Conservation (phyloP, 176 grass and related monocot species). For the Phoenix roebelenii region DNA sequence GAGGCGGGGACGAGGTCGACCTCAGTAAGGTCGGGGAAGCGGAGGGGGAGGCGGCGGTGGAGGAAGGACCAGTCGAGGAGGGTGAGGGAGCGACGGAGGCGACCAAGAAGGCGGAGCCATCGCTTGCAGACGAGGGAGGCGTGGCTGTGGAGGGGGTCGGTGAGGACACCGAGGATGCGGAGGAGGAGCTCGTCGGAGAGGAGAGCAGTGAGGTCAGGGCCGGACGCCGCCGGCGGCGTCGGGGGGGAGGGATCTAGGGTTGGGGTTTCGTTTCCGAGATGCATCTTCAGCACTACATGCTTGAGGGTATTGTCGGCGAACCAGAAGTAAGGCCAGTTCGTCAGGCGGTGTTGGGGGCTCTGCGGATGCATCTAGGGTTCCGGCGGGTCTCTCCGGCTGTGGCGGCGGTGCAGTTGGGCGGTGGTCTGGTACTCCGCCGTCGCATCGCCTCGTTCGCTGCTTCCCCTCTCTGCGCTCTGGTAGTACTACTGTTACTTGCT, state of each 20-base stretch:
- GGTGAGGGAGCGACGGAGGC: slow-evolving; percentile 58
- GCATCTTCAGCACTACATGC: slow-evolving; percentile 25
- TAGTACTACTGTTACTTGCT: too few species aligned
- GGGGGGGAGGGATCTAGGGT: slow-evolving; percentile 7
- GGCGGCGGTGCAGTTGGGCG: not conserved
- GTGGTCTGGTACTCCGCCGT: not conserved
- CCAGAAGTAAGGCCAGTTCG: slow-evolving; percentile 39
- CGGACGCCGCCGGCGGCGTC: not conserved
- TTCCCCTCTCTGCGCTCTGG: not conserved
- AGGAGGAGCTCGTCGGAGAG: slow-evolving; percentile 51
- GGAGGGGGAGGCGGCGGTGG: slow-evolving; percentile 44
- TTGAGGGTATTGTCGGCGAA: slow-evolving; percentile 5
- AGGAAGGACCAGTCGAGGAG: slow-evolving; percentile 78
- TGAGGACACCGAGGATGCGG: slow-evolving; percentile 45
- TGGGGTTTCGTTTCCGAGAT: slow-evolving; percentile 36
- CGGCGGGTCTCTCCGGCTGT: not conserved
- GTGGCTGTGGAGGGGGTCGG: slow-evolving; percentile 33
- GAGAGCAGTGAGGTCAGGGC: not conserved
- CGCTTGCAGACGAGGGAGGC: slow-evolving; percentile 76
- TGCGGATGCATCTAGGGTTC: slow-evolving; percentile 33
- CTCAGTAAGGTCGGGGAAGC: slow-evolving; percentile 58
- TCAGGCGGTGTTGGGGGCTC: slow-evolving; percentile 13
- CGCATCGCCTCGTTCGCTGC: slow-evolving; percentile 9
- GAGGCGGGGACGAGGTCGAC: slow-evolving; percentile 80
- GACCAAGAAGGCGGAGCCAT: slow-evolving; percentile 63